Conservation (phyloP, 345 rosid genomes). For the Boechera stricta region DNA sequence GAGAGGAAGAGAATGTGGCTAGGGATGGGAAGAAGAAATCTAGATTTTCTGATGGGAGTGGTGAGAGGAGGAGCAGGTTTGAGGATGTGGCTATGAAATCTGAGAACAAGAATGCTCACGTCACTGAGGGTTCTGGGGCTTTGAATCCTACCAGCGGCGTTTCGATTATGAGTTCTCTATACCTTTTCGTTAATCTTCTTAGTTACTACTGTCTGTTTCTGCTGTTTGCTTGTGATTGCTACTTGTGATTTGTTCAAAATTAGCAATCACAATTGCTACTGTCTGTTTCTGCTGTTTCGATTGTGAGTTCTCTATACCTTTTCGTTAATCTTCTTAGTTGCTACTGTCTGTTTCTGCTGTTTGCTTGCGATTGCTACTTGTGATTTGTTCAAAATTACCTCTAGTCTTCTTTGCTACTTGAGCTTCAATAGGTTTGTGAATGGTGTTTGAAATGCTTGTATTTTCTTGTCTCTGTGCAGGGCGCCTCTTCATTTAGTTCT, state of each 20-base stretch:
- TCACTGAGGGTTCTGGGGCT: conserved; percentile 37
- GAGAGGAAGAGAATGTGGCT: conserved; percentile 44
- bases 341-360: neutral
- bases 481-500: too few species aligned
- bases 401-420: conserved; percentile 14
- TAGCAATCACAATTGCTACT: neutral
- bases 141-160: conserved; percentile 47
- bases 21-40: conserved; percentile 53
- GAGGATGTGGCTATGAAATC: conserved; percentile 48
- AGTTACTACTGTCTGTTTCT: neutral
- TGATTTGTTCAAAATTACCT: neutral
- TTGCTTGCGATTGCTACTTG: neutral
- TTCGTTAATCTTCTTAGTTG: neutral
- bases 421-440: conserved; percentile 11
- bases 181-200: neutral
- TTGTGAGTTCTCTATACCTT: too few species aligned
- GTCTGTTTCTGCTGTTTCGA: too few species aligned
- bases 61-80: conserved; percentile 59
- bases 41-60: conserved; percentile 53
- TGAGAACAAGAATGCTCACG: conserved; percentile 38
- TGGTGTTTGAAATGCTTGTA: conserved; percentile 14
- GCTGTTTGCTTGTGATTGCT: neutral
- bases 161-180: conserved; percentile 56
- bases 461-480: neutral
- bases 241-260: neutral